Conservation (phyloP, 116 monocot genomes). For the Papilionanthe hybrid region DNA sequence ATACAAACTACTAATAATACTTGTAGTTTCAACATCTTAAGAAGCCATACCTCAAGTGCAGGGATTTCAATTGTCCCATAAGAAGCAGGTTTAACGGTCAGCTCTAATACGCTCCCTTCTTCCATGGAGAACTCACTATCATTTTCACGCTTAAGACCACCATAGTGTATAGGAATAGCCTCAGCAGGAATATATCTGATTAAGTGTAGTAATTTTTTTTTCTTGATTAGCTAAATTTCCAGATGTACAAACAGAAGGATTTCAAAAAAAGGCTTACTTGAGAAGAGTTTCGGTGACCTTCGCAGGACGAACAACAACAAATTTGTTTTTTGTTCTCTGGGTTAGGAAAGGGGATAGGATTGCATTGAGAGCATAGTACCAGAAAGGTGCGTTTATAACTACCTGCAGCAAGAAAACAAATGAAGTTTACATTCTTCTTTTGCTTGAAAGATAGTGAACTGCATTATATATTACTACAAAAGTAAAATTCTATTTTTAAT, state of each 20-base stretch:
- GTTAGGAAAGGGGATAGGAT: conserved; percentile 27
- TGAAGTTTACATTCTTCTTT: neutral
- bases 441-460: too few species aligned
- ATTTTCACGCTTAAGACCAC: conserved; percentile 54
- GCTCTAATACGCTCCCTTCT: conserved; percentile 30
- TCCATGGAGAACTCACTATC: conserved; percentile 38
- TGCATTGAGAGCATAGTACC: conserved; percentile 38
- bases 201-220: neutral
- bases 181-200: conserved; percentile 52
- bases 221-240: neutral
- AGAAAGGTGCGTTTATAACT: conserved; percentile 51
- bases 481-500: too few species aligned
- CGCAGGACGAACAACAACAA: conserved; percentile 43
- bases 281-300: conserved; percentile 62
- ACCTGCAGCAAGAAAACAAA: conserved; percentile 30
- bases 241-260: neutral
- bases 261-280: conserved; percentile 26
- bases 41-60: conserved; percentile 37
- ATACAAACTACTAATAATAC: too few species aligned
- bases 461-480: too few species aligned
- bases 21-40: too few species aligned
- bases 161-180: conserved; percentile 57
- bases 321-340: conserved; percentile 48
- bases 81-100: conserved; percentile 44
- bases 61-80: conserved; percentile 55